Base-by-base conservation (phyloP, 1,284 basidiomycete genomes). In the Cystobasidium slooffiae region DNA sequence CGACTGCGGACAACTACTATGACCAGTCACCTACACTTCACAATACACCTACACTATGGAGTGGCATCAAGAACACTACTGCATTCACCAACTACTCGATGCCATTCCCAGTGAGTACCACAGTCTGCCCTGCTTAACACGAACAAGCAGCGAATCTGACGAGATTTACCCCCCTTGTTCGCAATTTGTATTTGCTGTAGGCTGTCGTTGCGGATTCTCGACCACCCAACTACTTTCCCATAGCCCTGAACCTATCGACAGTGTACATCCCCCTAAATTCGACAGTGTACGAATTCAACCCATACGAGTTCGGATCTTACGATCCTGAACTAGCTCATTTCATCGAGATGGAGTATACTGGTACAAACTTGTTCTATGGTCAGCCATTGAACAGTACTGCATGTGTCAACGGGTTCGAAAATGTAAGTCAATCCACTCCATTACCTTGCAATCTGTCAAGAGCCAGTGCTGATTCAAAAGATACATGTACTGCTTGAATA, bases 351-450 rank as follows among this genome's bases (percentile, higher is more conserved):
- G 83, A 86, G 0, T 89, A 86, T 78, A 84, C 84, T 7, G 89
- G 89, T 12, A 90, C 89, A 0, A 84, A 85, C 75, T 80, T 90
- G 14, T 79, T 80, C 16, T 85, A 88, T 72, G 87, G 87, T 7
- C 80, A 81, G 72, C 85, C 88, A 1, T 80, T 80, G 18, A 87
- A 86, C 76, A 79, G 83, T 1, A 86, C 86, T 2, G 81, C 85
- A 1, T 91, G 90, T 78, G 87, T 89, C 16, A 86, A 84, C 1
- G 86, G 86, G 9, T 90, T 90, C 76, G 89, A 90, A 77, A 86
- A 89, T 78, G 88, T 86, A 0, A 86, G 86, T 0, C 89, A 89
- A 14, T 8, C 39, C 59, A 10, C 3, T 37, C 12, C 2, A 22
- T 16, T 14, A 16, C 14, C 14, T 20, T 9, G n/a, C n/a, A 12